Evolutionary conservation across 2,329 filamentous ascomycete species (phyloP), one percentile per base, ranked within the genome.

Genomic region (Rachicladosporium sp.): DNA sequence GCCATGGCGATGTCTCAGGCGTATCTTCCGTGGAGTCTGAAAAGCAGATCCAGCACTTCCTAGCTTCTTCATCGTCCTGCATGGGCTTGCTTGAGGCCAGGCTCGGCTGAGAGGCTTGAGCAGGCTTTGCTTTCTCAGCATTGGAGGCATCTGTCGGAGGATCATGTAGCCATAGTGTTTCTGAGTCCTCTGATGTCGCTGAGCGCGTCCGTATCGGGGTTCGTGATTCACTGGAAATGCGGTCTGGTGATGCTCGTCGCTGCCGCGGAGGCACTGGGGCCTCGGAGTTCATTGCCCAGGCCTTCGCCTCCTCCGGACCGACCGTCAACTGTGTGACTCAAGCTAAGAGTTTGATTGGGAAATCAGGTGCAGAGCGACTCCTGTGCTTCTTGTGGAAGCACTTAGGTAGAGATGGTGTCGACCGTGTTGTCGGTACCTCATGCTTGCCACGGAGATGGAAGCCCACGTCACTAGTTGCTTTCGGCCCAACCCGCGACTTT

Each of bases 11-110:
- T 19, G 72, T 72, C 9, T 69, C 67, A 6, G 72, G 71, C n/a
- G 66, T 65, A 42, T 81, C 76, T 52, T 81, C 78, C 5, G 70
- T 76, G 49, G 77, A 71, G 44, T 80, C 76, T 36, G 69, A 70
- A 57, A 80, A 79, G 58, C 78, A 82, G 46, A 82, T 80, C 78
- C 78, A 82, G 55, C 78, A 82, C 56, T 71, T 77, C 43, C 68
- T 67, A 9, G 62, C 51, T 13, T 65, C 60, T 11, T 51, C 44
- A 8, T 60, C 55, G 29, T 64, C 51, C 31, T 51, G 5, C 54
- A 37, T 37, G 34, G 33, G 38, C 37, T 10, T 37, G 36, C 21
- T 35, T 33, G n/a, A 31, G 23, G 35, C 36, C 29, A 23, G 27
- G 48, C 41, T 35, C 53, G 47, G 35, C 42, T 36, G 19, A 19